Conservation (phyloP, 352 stramenopile species). For the Phytophthora aleatoria region DNA sequence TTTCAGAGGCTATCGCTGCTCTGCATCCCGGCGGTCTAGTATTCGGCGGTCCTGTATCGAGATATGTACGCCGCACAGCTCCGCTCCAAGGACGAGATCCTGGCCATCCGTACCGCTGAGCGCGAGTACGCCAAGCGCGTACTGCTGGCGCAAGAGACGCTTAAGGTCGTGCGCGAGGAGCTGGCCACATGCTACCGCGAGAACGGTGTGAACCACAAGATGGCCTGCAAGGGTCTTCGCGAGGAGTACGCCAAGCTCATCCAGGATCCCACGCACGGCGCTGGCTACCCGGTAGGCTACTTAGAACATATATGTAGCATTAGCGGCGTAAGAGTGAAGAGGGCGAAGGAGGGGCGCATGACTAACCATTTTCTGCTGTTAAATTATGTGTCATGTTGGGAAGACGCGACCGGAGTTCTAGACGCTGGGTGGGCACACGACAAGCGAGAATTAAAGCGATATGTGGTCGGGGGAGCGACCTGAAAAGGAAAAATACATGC, state of each 20-base stretch:
- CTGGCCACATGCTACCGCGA: conserved; percentile 89
- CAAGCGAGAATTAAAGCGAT: conserved; percentile 27
- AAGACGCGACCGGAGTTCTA: conserved; percentile 44
- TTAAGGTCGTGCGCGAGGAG: conserved; percentile 88
- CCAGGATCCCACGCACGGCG: conserved; percentile 78
- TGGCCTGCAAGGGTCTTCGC: conserved; percentile 80
- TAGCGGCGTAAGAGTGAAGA: neutral
- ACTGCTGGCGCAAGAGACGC: conserved; percentile 75
- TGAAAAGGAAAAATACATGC: conserved; percentile 33
- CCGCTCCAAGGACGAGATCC: conserved; percentile 84
- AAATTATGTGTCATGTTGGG: conserved; percentile 5
- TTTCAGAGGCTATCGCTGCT: conserved; percentile 30
- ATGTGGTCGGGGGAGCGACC: conserved; percentile 18
- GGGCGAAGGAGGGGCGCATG: neutral
- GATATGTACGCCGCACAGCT: conserved; percentile 73
- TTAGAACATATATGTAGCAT: neutral
- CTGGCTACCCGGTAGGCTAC: conserved; percentile 61
- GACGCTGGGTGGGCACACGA: conserved; percentile 3
- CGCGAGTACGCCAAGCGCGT: conserved; percentile 75
- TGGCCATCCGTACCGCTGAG: conserved; percentile 78
- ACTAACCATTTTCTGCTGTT: conserved; percentile 15
- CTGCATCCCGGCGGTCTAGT: conserved; percentile 33
- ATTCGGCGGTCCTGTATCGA: conserved; percentile 21
- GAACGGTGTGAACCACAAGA: conserved; percentile 89
- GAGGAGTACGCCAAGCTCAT: conserved; percentile 86